These are phyloP conservation scores for Metschnikowia picachoensis DNA, from an alignment of 805 yeast genomes.

Conservation along the genomic window DNA sequence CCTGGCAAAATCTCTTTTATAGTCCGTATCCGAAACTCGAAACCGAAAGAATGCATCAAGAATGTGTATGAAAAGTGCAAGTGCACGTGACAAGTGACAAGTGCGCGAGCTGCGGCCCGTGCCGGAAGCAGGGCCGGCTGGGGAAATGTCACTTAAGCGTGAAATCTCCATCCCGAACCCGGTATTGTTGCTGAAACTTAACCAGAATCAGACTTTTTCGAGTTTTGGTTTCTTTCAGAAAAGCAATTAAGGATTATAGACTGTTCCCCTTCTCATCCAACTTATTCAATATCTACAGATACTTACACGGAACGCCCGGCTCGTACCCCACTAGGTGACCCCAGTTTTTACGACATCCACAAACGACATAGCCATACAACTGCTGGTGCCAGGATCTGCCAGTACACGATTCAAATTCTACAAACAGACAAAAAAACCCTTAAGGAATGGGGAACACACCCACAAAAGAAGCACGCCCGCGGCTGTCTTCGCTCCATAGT, in stretches of 20 bases:
- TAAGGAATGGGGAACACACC: constrained; percentile 42
- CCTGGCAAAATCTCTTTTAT: no score
- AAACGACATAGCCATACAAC: neutral
- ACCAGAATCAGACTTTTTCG: neutral
- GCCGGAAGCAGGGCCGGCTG: constrained; percentile 1
- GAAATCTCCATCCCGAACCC: neutral
- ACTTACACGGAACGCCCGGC: neutral
- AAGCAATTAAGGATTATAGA: neutral
- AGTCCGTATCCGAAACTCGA: no score
- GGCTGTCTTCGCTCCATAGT: constrained; percentile 16
- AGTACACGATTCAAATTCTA: neutral
- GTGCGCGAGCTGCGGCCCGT: constrained; percentile 5
- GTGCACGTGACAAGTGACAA: neutral
- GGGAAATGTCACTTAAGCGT: neutral
- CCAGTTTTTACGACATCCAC: neutral
- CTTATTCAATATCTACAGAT: neutral
- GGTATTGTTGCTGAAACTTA: neutral
- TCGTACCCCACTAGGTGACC: neutral
- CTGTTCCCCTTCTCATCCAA: neutral
- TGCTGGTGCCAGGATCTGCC: neutral
- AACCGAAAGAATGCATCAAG: neutral
- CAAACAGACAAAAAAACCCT: neutral
- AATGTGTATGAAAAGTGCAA: no score
- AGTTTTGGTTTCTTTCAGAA: neutral
- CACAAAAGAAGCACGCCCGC: constrained; percentile 37